Base-by-base conservation (phyloP, 768 basidiomycete genomes). In the Hypholoma fasciculare region DNA sequence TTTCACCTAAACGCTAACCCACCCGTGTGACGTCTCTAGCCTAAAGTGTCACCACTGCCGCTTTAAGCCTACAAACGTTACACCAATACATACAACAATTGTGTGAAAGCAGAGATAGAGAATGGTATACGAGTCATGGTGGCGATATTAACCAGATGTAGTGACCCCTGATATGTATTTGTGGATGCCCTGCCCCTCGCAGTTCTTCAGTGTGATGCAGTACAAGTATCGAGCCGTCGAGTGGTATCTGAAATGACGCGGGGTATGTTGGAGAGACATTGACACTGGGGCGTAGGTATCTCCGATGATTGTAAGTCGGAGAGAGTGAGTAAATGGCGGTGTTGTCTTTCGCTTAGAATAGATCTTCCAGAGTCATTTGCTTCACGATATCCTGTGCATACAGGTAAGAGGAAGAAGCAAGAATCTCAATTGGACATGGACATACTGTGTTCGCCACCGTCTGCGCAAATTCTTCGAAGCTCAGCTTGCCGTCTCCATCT, bases 391-490 rank as follows among this genome's bases (percentile, higher is more conserved):
- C 96, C 93, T 95, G 65, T 5, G 23, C 16, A 14, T 9, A 49
- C 23, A 23, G 23, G 23, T 23, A 16, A 16, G 13, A 26, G 16
- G 36, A 49, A 39, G 39, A 17, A 19, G 4, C 30, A 23, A 17
- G 14, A 13, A 49, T 37, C 43, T 38, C 53, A 14, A 63, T 14
- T 12, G 27, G 3, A 58, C 39, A 14, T 26, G 26, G 17, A 74
- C 89, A 61, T 61, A 94, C 94, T 65, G 97, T 98, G 72, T 94
- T 96, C 27, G 95, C 92, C 26, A 99, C 97, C 87, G 98, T 98
- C 67, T 85, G 82, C 1, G 94, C 86, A 72, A 99, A 99, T 75
- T 98, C 97, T 56, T 97, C 95, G 65, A 99, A 99, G 74, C 86
- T 93, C 60, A 99, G 82, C 73, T 96, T 98, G 26, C 97, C 97